These are phyloP conservation scores for Thraustotheca clavata DNA, from an alignment of 352 stramenopile species.

Conservation along the genomic window DNA sequence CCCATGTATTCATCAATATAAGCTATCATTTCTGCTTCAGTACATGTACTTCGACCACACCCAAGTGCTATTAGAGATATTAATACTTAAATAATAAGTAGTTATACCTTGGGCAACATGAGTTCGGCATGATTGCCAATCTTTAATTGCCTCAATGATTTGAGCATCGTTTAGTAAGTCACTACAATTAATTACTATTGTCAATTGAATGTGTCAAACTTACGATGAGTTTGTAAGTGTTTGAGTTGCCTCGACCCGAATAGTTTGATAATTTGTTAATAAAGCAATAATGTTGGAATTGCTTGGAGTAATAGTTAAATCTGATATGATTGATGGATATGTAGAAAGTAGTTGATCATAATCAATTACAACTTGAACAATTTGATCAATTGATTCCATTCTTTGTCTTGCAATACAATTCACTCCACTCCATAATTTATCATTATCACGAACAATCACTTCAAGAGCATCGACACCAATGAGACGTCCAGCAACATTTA, in stretches of 20 bases:
- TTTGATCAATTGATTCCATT: neutral
- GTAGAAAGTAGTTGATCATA: neutral
- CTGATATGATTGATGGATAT: neutral
- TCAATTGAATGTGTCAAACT: neutral
- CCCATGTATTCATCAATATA: constrained; percentile 14
- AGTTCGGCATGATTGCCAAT: constrained; percentile 16
- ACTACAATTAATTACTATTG: neutral
- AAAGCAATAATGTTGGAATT: neutral
- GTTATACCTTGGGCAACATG: constrained; percentile 9
- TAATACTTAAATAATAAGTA: neutral
- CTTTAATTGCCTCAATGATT: constrained; percentile 7
- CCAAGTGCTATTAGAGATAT: neutral
- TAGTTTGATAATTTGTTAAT: neutral
- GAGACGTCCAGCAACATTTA: neutral
- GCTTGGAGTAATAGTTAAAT: neutral
- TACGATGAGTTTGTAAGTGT: neutral
- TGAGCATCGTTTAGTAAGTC: neutral
- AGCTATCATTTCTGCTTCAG: constrained; percentile 4
- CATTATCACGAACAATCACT: neutral
- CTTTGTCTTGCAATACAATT: too few relatives aligned
- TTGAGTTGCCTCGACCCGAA: neutral
- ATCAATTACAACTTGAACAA: neutral
- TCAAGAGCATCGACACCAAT: neutral
- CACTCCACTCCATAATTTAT: neutral
- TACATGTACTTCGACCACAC: neutral